Base-by-base conservation (phyloP, 306 rosid species). In the Cucurbita pepo region DNA sequence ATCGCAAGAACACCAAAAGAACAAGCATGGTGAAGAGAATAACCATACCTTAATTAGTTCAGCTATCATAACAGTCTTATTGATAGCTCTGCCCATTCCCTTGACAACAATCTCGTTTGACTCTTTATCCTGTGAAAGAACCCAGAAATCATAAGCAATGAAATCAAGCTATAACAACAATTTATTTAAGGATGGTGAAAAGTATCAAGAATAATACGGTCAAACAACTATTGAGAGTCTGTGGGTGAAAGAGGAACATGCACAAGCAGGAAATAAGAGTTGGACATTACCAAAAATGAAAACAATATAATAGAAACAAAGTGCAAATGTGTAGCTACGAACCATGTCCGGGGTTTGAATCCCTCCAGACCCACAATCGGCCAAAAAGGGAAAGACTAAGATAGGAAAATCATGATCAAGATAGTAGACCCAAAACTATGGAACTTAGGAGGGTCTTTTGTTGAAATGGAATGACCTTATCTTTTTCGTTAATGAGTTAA, bases 11-110 rank as follows among this genome's bases (percentile, higher is more conserved):
- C 51, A 18, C 37, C 67, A 4, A 50, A 61, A 60, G 48, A 45
- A 51, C 22, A 38, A 40, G 61, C 18, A 30, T 52, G 72, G 45
- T 3, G 5, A 34, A 69, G 7, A 69, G 18, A 76, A 16, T 66
- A 30, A 67, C 45, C 88, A 67, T 57, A 92, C 95, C 96, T 90
- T 90, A 53, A 90, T 88, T 61, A 92, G 81, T 73, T 92, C 96
- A 48, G 88, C 89, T 77, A 92, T 92, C 93, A 86, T 87, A 40
- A 92, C 96, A 75, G 96, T 90, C 83, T 90, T 92, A 77, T 82
- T 88, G 75, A 92, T 92, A 44, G 96, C 96, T 69, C 98, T 87
- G 43, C 98, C 96, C 98, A 92, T 92, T 47, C 96, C 98, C 82
- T 88, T 90, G 25, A 92, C 86, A 73, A 82, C 86, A 75, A 92